Base-by-base conservation (phyloP, 306 rosid species). In the Luffa acutangula region DNA sequence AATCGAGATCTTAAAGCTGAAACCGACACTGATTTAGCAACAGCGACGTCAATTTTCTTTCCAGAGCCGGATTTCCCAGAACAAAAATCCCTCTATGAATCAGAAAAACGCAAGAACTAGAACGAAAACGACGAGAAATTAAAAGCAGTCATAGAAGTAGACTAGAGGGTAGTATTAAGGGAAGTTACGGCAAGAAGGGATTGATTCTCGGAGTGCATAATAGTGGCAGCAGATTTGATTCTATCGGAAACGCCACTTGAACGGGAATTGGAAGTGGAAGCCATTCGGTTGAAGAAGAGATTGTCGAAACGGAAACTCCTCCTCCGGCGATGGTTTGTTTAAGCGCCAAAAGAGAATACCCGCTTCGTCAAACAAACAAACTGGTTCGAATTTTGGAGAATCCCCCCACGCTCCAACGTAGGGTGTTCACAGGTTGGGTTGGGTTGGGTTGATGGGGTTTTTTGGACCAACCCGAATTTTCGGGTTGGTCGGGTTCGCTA, bases 151-250 rank as follows among this genome's bases (percentile, higher is more conserved):
- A 59, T 8, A 3, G 14, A 59, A 62, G 25, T 41, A 43, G 31
- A 25, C 31, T 25, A 62, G n/a, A 43, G 77, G 7, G 43, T 13
- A 13, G 77, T 13, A 48, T 72, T 7, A 8, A 62, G 41, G 39
- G 39, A 56, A 69, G 79, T 87, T 90, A 95, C 97, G 5, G 78
- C 20, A 56, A 95, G 79, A 18, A 95, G 84, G 66, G 92, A 80
- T 81, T 89, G 93, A 82, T 86, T 86, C 73, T 92, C 97, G 14
- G 87, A 76, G 84, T 80, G 78, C 75, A 90, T 83, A 11, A 83
- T 60, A 10, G 91, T 33, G 62, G 93, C 89, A 5, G 84, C 75
- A 77, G 79, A 88, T 84, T 45, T 88, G 20, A 95, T 79, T 70
- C 91, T 85, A 4, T 76, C 85, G 0, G 84, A 41, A 64, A 62